Conservation (phyloP, 768 basidiomycete species). For the Hypholoma fasciculare region DNA sequence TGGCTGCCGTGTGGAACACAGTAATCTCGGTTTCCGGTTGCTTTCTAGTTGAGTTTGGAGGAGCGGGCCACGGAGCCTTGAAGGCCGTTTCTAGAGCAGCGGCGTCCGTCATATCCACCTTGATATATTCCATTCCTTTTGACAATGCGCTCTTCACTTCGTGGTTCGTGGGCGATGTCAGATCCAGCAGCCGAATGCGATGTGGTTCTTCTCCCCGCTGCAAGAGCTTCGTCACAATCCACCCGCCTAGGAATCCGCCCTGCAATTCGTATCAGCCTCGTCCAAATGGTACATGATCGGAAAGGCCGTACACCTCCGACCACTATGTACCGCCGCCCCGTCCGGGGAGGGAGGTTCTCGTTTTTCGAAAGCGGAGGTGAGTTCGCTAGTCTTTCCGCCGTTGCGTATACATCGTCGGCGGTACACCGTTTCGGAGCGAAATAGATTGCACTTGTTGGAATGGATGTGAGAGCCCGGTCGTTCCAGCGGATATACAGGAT, state of each 20-base stretch:
- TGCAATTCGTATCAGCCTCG: constrained; percentile 21
- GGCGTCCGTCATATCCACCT: constrained; percentile 58
- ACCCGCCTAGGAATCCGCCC: constrained; percentile 78
- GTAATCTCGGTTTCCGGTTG: constrained; percentile 44
- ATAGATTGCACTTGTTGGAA: constrained; percentile 46
- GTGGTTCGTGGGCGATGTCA: constrained; percentile 53
- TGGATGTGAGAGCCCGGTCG: constrained; percentile 49
- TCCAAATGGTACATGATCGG: background rate
- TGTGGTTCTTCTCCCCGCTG: constrained; percentile 70
- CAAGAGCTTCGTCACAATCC: constrained; percentile 70
- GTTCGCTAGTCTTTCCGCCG: constrained; percentile 36
- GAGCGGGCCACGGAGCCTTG: constrained; percentile 58
- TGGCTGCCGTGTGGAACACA: constrained; percentile 77
- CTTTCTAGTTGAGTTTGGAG: constrained; percentile 7
- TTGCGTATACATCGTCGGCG: constrained; percentile 36
- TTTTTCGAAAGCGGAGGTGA: constrained; percentile 33
- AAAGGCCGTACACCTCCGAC: constrained; percentile 63
- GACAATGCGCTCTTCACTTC: constrained; percentile 57
- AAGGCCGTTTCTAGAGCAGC: constrained; percentile 61
- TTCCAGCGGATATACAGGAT: constrained; percentile 40
- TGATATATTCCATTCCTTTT: constrained; percentile 53
- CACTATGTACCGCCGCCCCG: constrained; percentile 74
- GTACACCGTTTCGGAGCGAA: constrained; percentile 57
- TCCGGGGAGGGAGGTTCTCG: constrained; percentile 61
- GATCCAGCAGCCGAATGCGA: constrained; percentile 66